These are phyloP conservation scores for Mortierella sp. DNA, from an alignment of 371 early-diverging fungal genomes.

Conservation along the genomic window DNA sequence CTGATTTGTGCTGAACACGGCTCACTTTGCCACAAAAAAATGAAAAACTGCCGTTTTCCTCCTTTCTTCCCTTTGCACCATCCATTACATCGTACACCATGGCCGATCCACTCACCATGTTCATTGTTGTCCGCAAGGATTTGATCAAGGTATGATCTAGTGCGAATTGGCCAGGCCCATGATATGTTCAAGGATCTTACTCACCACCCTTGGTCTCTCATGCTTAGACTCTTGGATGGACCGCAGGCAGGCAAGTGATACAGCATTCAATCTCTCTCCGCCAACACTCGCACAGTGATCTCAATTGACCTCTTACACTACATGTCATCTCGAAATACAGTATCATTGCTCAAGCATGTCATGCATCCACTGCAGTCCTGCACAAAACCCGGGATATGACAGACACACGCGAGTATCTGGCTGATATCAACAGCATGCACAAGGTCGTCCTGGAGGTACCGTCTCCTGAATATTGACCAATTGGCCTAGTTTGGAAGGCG, in stretches of 20 bases:
- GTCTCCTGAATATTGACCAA: not conserved
- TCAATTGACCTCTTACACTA: not conserved
- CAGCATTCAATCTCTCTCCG: not conserved
- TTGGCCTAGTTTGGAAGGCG: not conserved
- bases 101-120: constrained; percentile 80
- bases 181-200: not conserved
- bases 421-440: constrained; percentile 78
- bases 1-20: too few species aligned
- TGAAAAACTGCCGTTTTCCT: too few species aligned
- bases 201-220: not conserved
- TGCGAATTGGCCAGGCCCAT: too few species aligned
- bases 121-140: constrained; percentile 86
- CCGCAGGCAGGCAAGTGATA: constrained; percentile 76
- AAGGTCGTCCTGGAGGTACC: constrained; percentile 81
- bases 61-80: not conserved
- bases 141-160: constrained; percentile 78
- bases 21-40: too few species aligned
- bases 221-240: constrained; percentile 74
- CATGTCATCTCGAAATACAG: constrained; percentile 46
- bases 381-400: constrained; percentile 67
- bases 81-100: constrained; percentile 9
- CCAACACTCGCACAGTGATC: not conserved
- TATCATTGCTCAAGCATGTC: constrained; percentile 89
- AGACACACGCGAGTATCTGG: constrained; percentile 71
- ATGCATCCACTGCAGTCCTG: constrained; percentile 81